Evolutionary conservation across 305 asterid genomes (phyloP).

Genomic region (Salvia sclarea): DNA sequence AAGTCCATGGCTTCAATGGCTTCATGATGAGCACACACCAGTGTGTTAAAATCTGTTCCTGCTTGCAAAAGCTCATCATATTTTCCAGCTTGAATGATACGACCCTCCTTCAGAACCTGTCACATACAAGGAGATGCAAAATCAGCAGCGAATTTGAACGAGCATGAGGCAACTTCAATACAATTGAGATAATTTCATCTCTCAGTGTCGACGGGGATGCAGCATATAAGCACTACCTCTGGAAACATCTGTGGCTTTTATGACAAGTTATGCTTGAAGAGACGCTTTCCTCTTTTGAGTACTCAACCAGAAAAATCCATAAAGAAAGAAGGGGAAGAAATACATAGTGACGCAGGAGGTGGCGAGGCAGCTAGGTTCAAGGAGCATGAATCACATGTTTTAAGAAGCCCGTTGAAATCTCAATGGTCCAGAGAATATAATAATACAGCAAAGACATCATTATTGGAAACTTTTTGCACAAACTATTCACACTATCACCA

Average conservation of each 20-base stretch:
- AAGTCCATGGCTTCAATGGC: conserved; percentile 97
- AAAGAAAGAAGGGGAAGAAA: conserved; percentile 3
- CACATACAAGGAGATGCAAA: conserved; percentile 24
- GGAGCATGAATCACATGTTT: not conserved
- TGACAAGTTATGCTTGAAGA: not conserved
- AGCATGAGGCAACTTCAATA: conserved; percentile 2
- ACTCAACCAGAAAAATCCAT: conserved; percentile 2
- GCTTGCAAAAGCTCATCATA: conserved; percentile 93
- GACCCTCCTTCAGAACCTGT: conserved; percentile 91
- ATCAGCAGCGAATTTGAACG: conserved; percentile 13
- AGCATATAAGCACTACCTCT: conserved; percentile 1
- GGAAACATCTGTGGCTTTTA: not conserved
- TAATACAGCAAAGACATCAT: not conserved
- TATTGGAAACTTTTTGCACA: not conserved
- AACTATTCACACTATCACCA: not conserved
- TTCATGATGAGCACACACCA: conserved; percentile 95
- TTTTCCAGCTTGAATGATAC: conserved; percentile 87
- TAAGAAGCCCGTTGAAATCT: not conserved
- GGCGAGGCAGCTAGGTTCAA: not conserved
- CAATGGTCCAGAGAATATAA: not conserved
- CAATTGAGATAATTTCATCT: not conserved
- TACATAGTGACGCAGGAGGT: not conserved
- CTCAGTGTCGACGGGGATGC: conserved; percentile 11
- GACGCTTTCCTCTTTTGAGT: not conserved
- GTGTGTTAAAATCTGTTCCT: conserved; percentile 86